phyloP scores from a whole-genome alignment of 352 stramenopile species.

The Pythium insidiosum region DNA sequence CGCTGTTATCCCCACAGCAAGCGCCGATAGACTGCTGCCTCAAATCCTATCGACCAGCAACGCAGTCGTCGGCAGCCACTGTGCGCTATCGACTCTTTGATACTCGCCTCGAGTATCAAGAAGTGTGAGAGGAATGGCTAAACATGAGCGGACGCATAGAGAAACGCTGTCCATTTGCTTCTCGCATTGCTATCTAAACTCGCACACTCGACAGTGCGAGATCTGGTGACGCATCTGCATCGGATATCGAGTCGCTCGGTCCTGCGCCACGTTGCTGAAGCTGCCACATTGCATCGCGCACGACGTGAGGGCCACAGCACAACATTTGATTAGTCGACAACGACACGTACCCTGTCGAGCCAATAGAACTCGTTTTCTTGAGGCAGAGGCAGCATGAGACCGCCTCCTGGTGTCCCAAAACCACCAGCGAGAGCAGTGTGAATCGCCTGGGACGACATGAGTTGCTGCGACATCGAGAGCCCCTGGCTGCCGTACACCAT shows the following conservation, averaged over 20 bases:
- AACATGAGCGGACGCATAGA: too few relatives aligned
- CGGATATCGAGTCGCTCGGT: background rate
- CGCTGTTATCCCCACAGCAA: slow-evolving; percentile 17
- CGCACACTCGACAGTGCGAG: slow-evolving; percentile 3
- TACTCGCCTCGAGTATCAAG: too few relatives aligned
- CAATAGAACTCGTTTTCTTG: slow-evolving; percentile 87
- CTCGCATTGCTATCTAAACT: too few relatives aligned
- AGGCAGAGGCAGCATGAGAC: slow-evolving; percentile 25
- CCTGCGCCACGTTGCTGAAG: background rate
- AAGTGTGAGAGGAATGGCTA: too few relatives aligned
- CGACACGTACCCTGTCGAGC: slow-evolving; percentile 66
- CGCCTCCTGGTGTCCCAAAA: too few relatives aligned
- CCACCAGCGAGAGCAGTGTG: slow-evolving; percentile 51
- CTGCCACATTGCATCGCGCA: background rate
- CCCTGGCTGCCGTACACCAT: slow-evolving; percentile 63
- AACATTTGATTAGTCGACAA: background rate
- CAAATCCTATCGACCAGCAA: slow-evolving; percentile 46
- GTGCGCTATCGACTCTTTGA: slow-evolving; percentile 70
- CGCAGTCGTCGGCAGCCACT: slow-evolving; percentile 3
- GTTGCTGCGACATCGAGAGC: slow-evolving; percentile 79
- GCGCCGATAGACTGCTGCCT: slow-evolving; percentile 51
- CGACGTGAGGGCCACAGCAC: background rate
- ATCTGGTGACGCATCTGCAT: background rate
- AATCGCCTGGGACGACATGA: slow-evolving; percentile 84
- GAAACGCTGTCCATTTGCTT: too few relatives aligned